Evolutionary conservation across 306 rosid species (phyloP).

Genomic region (Begonia loranthoides): DNA sequence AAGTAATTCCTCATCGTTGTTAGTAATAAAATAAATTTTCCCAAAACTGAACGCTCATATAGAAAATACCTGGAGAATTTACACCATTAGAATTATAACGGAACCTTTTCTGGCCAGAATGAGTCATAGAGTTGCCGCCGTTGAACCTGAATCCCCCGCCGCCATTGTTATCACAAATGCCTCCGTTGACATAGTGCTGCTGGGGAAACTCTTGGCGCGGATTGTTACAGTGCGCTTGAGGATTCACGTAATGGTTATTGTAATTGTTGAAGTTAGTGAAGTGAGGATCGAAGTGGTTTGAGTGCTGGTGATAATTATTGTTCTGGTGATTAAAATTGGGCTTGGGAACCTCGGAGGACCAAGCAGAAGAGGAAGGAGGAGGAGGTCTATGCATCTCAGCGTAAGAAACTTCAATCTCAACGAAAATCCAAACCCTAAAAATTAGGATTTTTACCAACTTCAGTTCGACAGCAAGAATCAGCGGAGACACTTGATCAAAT

Average conservation of each 20-base stretch:
- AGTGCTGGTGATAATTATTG: slow-evolving; percentile 11
- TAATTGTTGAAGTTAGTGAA: slow-evolving; percentile 13
- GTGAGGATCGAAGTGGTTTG: slow-evolving; percentile 16
- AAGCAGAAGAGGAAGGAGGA: slow-evolving; percentile 16
- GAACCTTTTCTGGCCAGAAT: slow-evolving; percentile 20
- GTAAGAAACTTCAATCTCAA: slow-evolving; percentile 3
- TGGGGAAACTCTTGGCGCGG: slow-evolving; percentile 6
- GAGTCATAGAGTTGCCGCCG: neutral
- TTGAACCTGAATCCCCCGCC: slow-evolving; percentile 12
- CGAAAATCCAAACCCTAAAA: neutral
- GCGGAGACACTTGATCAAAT: no score
- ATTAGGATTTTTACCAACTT: no score
- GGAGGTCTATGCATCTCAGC: slow-evolving; percentile 20
- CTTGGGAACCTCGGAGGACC: slow-evolving; percentile 17
- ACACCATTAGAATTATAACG: slow-evolving; percentile 25
- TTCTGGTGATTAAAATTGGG: slow-evolving; percentile 10
- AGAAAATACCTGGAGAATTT: slow-evolving; percentile 17
- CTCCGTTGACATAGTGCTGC: slow-evolving; percentile 6
- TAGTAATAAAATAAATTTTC: no score
- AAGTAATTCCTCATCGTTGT: no score
- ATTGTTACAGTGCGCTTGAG: slow-evolving; percentile 8
- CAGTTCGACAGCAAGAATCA: no score
- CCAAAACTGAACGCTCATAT: no score
- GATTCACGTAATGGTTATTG: slow-evolving; percentile 6
- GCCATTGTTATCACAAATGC: slow-evolving; percentile 1